Evolutionary conservation across 495 filamentous ascomycete genomes (phyloP).

Genomic region (Lindgomyces ingoldianus): DNA sequence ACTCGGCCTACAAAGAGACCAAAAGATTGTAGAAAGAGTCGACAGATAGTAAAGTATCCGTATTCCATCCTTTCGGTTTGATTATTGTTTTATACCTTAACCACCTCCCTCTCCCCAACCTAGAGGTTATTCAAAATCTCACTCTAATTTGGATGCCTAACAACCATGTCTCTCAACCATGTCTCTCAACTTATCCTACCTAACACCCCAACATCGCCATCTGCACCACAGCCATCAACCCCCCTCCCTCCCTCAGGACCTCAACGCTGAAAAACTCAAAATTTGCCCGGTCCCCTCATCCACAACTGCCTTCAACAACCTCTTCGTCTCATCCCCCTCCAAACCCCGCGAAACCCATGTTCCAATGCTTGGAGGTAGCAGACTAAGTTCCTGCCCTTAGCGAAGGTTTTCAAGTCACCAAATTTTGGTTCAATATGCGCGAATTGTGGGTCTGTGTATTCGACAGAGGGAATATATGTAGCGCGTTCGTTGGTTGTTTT

Average conservation of each 20-base stretch:
- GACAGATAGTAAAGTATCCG: too few species aligned
- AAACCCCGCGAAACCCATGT: constrained; percentile 53
- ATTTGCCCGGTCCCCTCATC: constrained; percentile 50
- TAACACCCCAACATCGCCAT: constrained; percentile 54
- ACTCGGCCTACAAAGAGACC: too few species aligned
- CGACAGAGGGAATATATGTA: constrained; percentile 49
- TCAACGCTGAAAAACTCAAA: constrained; percentile 53
- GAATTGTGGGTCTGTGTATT: constrained; percentile 57
- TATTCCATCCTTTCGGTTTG: background rate
- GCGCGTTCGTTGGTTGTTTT: constrained; percentile 43
- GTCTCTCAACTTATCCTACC: constrained; percentile 45
- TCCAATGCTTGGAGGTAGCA: constrained; percentile 54
- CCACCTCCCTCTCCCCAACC: constrained; percentile 36
- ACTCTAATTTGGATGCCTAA: constrained; percentile 53
- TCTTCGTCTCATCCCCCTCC: constrained; percentile 54
- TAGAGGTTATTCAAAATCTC: constrained; percentile 57
- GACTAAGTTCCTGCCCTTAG: constrained; percentile 40
- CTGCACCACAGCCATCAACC: constrained; percentile 56
- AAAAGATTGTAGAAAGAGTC: too few species aligned
- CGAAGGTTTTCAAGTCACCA: constrained; percentile 36
- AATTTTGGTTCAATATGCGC: constrained; percentile 53
- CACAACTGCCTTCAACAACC: constrained; percentile 56
- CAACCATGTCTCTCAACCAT: constrained; percentile 50
- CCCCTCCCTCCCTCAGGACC: constrained; percentile 57
- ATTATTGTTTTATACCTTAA: constrained; percentile 29